Base-by-base conservation (phyloP, 2,329 filamentous ascomycete genomes). In the Tympanopsis confertula region DNA sequence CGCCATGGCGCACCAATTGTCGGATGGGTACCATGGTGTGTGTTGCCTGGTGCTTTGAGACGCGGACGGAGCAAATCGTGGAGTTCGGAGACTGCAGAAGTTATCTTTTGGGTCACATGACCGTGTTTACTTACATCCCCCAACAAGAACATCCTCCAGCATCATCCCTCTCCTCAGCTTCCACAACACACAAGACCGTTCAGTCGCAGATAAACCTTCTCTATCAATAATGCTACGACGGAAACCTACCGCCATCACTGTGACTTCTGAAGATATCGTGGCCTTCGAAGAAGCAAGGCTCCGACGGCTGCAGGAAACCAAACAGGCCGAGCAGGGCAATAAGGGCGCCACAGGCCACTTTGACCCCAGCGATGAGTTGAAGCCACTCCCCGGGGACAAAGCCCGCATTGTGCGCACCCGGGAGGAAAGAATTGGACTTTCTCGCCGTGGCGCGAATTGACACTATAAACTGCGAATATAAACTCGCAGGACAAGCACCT, bases 351-450 rank as follows among this genome's bases (percentile, higher is more conserved):
- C 41, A 19, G 51, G 49, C 15, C 36, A 38, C 5, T 46, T 59
- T 33, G 64, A 68, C 50, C 64, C 65, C 4, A 68, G 59, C 41
- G 64, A 68, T 51, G 65, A 68, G 42, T 44, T 68, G 48, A 68
- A 66, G 45, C 65, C 65, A 13, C 48, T 68, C 33, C 64, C 65
- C 1, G 64, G 62, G 1, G 63, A 67, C 41, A 66, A 65, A 45
- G 62, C 63, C 20, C 51, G 61, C 39, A 65, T 66, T 44, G 58
- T 65, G 40, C 54, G 63, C 26, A 60, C 55, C 14, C 52, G 63
- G 3, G 63, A 66, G 44, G 63, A 66, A 44, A 52, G 63, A 38
- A 65, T 66, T 44, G 58, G 60, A 13, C 42, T 51, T 35, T 48
- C 50, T n/a, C 39, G 41, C 19, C 40, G 39, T 20, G 19, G 15